Percentiles rank a stretch among this genome's conserved stretches.
Evolutionary conservation across 1,139 yeast species (phyloP).

Genomic region (Debaryomyces singareniensis): DNA sequence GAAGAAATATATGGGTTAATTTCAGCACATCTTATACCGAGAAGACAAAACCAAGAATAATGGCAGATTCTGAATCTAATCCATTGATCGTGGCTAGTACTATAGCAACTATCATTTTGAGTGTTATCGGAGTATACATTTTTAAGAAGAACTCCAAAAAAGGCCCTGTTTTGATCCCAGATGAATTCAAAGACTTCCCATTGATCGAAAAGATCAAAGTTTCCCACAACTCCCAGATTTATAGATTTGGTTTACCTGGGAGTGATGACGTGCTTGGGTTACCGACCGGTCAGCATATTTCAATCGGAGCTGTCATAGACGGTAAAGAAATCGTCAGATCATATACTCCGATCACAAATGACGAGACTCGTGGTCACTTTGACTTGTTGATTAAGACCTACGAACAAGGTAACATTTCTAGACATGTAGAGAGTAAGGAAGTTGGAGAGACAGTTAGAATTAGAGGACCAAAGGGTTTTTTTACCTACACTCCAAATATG

Average conservation of each 20-base stretch:
- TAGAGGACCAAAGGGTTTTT: constrained; percentile 93
- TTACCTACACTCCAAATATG: constrained; percentile 77
- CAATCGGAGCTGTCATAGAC: constrained; percentile 55
- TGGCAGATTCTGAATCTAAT: constrained; percentile 23
- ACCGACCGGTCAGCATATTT: constrained; percentile 93
- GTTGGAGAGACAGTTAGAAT: constrained; percentile 40
- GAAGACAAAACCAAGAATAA: constrained; percentile 2
- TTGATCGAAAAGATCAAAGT: constrained; percentile 72
- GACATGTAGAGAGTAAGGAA: constrained; percentile 59
- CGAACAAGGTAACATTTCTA: constrained; percentile 85
- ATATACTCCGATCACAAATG: constrained; percentile 90
- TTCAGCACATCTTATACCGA: constrained; percentile 1
- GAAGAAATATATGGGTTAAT: neutral
- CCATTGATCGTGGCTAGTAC: constrained; percentile 35
- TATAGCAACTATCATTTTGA: constrained; percentile 34
- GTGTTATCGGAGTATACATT: constrained; percentile 33
- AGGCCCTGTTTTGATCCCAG: constrained; percentile 55
- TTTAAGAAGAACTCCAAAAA: constrained; percentile 31
- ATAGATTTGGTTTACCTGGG: constrained; percentile 79
- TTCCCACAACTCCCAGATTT: constrained; percentile 78
- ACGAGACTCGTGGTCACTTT: constrained; percentile 79
- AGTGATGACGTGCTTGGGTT: constrained; percentile 74
- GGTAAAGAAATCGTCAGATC: constrained; percentile 87
- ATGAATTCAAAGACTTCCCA: constrained; percentile 74
- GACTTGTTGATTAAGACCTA: constrained; percentile 91